phyloP scores from a whole-genome alignment of 2,329 filamentous ascomycete species.

The Lecanicillium sp. region DNA sequence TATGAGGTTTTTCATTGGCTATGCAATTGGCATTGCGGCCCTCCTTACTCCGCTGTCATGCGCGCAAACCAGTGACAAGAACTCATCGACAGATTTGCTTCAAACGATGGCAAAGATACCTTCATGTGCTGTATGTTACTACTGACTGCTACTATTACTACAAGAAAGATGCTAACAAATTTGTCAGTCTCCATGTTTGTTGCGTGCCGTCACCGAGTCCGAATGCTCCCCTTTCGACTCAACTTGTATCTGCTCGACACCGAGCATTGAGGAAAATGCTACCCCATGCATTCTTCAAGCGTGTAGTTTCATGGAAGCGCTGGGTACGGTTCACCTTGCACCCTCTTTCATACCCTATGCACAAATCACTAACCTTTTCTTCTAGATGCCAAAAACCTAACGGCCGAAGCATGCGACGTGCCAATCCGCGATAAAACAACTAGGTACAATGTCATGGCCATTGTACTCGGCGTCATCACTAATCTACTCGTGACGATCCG shows the following conservation, averaged over 20 bases:
- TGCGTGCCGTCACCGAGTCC: slow-evolving; percentile 1
- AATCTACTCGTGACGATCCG: slow-evolving; percentile 33
- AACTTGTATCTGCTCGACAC: slow-evolving; percentile 6
- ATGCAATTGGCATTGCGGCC: slow-evolving; percentile 1
- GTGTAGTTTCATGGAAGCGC: slow-evolving; percentile 16
- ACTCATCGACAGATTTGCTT: background rate
- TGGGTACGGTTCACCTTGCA: slow-evolving; percentile 12
- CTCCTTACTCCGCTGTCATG: background rate
- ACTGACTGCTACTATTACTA: background rate
- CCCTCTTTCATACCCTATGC: too few species aligned
- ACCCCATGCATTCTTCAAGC: slow-evolving; percentile 14
- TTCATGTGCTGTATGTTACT: slow-evolving; percentile 3
- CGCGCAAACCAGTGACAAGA: background rate
- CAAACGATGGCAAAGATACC: slow-evolving; percentile 2
- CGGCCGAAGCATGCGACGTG: slow-evolving; percentile 18
- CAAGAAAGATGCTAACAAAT: background rate
- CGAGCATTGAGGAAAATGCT: slow-evolving; percentile 13
- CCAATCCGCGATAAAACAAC: slow-evolving; percentile 22
- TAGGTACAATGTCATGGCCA: slow-evolving; percentile 24
- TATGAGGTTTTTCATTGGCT: slow-evolving; percentile 1
- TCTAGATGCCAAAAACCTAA: slow-evolving; percentile 12
- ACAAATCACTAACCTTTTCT: background rate
- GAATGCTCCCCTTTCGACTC: slow-evolving; percentile 3
- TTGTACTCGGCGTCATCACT: slow-evolving; percentile 26
- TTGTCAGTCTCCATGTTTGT: slow-evolving; percentile 1